phyloP scores from a whole-genome alignment of 2,329 filamentous ascomycete genomes.

The Leptosphaerulina australis region DNA sequence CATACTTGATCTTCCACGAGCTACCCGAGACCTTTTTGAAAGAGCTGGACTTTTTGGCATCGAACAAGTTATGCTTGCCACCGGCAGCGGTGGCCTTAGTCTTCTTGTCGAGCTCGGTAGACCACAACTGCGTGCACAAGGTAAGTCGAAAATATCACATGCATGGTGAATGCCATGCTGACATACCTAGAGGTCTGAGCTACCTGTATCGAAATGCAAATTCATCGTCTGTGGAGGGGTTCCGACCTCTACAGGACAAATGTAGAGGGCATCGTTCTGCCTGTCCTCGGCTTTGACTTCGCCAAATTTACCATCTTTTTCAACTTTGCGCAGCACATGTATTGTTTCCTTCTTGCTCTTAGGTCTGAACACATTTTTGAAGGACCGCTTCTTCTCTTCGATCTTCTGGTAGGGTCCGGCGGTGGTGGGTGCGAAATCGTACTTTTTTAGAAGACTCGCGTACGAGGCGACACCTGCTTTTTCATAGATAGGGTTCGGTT shows the following conservation, averaged over 20 bases:
- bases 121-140: constrained; percentile 24
- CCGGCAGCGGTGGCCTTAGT: constrained; percentile 53
- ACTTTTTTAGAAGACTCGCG: constrained; percentile 65
- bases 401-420: constrained; percentile 65
- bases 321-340: constrained; percentile 52
- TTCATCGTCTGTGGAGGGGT: constrained; percentile 61
- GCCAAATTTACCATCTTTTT: constrained; percentile 49
- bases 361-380: constrained; percentile 46
- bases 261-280: constrained; percentile 44
- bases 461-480: constrained; percentile 65
- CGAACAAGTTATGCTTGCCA: constrained; percentile 63
- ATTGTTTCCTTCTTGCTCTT: constrained; percentile 55
- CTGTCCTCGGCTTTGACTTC: constrained; percentile 52
- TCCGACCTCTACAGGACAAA: constrained; percentile 65
- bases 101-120: constrained; percentile 28
- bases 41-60: constrained; percentile 45
- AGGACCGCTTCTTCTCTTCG: constrained; percentile 47
- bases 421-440: constrained; percentile 65
- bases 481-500: constrained; percentile 34
- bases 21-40: constrained; percentile 51
- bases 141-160: constrained; percentile 3
- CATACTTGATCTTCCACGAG: constrained; percentile 67
- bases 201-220: constrained; percentile 73
- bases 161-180: background rate
- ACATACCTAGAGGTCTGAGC: constrained; percentile 64